phyloP scores from a whole-genome alignment of 805 yeast species.

The Candida xyloterini region DNA sequence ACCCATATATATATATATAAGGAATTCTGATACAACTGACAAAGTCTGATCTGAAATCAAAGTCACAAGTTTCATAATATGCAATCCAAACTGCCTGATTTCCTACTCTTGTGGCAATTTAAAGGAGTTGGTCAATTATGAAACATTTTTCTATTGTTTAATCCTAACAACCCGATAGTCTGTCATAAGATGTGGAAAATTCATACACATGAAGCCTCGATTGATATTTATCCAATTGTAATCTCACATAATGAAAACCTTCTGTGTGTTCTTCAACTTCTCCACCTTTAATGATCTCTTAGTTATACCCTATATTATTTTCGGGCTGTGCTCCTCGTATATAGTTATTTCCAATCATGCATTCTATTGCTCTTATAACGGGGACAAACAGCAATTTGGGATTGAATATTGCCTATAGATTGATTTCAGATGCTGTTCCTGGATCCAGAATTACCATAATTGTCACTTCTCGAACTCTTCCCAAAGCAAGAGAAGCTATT shows the following conservation, averaged over 20 bases:
- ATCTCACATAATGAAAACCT: too few species aligned
- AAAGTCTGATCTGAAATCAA: not conserved
- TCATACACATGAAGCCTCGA: not conserved
- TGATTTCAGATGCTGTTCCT: constrained; percentile 58
- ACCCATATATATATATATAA: constrained; percentile 6
- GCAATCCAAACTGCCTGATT: constrained; percentile 1
- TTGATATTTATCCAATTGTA: too few species aligned
- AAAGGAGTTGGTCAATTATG: constrained; percentile 1
- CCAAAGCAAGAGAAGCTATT: constrained; percentile 77
- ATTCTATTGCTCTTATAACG: constrained; percentile 33
- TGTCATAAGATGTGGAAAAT: not conserved
- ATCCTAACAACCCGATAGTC: not conserved
- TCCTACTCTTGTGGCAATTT: not conserved
- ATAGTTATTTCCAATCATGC: constrained; percentile 7
- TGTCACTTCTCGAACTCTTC: constrained; percentile 85
- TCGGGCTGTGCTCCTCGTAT: constrained; percentile 6
- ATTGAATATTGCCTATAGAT: constrained; percentile 75
- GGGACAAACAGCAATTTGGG: constrained; percentile 68
- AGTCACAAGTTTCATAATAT: constrained; percentile 5
- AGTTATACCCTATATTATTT: not conserved
- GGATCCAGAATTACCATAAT: constrained; percentile 66
- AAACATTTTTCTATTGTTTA: constrained; percentile 7
- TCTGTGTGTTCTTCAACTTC: too few species aligned
- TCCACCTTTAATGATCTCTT: too few species aligned
- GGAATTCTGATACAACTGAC: constrained; percentile 12